Evolutionary conservation across 129 eudicot genomes (phyloP), one percentile per base, ranked within the genome.

Genomic region (Saposhnikovia divaricata): DNA sequence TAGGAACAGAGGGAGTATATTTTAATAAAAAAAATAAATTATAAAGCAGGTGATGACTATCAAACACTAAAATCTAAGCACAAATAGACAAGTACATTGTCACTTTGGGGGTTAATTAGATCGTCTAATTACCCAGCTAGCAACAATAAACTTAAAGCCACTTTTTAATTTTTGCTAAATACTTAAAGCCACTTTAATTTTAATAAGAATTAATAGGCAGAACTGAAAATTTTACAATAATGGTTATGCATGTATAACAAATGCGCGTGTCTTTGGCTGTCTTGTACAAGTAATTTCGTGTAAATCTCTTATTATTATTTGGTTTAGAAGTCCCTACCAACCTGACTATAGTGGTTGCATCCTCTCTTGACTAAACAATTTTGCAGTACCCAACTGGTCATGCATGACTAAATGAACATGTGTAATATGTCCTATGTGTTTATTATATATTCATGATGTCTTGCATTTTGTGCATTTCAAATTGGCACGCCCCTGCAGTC

Each of bases 291-390:
- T 61, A 61, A 61, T 61, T 61, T 61, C 69, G 69, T 73, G 27
- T 73, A 73, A 44, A 42, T 44, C 77, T 73, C 77, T 34, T 19
- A 39, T 38, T 4, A 5, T 51, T 44, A 44, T 18, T 79, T 80
- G 86, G 87, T 85, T 83, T 74, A 55, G 77, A 83, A 82, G 79
- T 85, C 75, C 88, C 89, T 86, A 92, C 90, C 93, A 88, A 90
- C 96, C 88, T 81, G 76, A 46, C 78, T 72, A 34, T 82, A 78
- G 87, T 93, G 45, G 98, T 91, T 93, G 80, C 93, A 93, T 91
- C 98, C 57, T 87, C 98, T 80, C 81, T 93, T 93, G 98, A 93
- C 98, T 91, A 86, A 43, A 50, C 69, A 73, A 57, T 63, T 74
- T 82, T 46, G 25, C 82, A 75, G 23, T 18, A 72, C 51, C 13